Evolutionary conservation across 164 flowering plant genomes (phyloP), one percentile per base, ranked within the genome.

Genomic region (Euptelea pleiosperma): DNA sequence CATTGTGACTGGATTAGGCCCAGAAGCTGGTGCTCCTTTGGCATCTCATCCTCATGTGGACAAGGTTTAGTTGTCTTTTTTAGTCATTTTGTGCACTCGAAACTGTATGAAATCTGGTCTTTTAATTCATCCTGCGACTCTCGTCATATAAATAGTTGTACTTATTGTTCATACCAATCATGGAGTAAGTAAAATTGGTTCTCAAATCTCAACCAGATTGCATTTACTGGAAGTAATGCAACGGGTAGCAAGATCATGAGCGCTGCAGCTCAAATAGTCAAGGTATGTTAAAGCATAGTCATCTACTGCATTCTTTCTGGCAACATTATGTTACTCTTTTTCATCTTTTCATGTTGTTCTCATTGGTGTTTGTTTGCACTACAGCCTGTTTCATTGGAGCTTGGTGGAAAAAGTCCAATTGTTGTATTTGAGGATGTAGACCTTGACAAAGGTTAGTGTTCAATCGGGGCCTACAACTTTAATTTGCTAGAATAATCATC

Each of bases 351-450:
- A 12, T 5, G 45, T 36, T 40, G n/a, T 34, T 28, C 6, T 57
- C 47, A 25, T 21, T 6, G 0, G 24, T 36, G 31, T 21, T 34
- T 52, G 42, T 30, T 51, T 64, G 57, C 52, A 28, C 70, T 60
- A 67, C 84, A 94, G 99, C 97, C 99, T 56, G 89, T 91, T 64
- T 71, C 97, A 26, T 62, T 91, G 77, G 99, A 94, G 72, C 99
- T 94, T 64, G 99, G 99, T 59, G 99, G 99, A 15, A 94, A 94
- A 76, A 91, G 99, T 75, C 99, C 99, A 15, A 85, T 94, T 34
- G 47, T 94, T 61, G 86, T 94, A 41, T 94, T 94, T 82, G 95
- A 94, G 60, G 99, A 87, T 79, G 91, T 86, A 64, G 97, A 91
- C 63, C 77, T 91, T 59, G 93, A 88, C 61, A 85, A 82, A 64